Percentiles rank a stretch among this genome's conserved stretches.
These are phyloP conservation scores for Lachnellula suecica DNA, from an alignment of 2,329 filamentous ascomycete species.

Conservation along the genomic window DNA sequence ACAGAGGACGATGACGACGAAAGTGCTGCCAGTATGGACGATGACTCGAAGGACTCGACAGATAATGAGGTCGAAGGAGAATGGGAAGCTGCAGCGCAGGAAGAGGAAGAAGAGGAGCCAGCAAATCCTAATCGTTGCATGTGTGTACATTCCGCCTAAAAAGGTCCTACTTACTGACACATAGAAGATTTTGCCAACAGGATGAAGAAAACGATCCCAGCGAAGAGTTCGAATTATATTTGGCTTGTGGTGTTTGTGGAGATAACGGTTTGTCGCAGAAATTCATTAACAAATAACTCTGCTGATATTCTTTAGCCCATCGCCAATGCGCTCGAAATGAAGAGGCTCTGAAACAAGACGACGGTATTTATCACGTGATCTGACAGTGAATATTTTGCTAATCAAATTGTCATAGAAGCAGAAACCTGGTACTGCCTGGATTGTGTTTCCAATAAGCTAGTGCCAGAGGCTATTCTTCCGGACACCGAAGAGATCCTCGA, in stretches of 20 bases:
- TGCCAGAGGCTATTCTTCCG: slow-evolving; percentile 34
- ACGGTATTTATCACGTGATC: slow-evolving; percentile 52
- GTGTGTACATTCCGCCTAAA: slow-evolving; percentile 44
- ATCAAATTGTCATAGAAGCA: slow-evolving; percentile 42
- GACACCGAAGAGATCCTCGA: slow-evolving; percentile 28
- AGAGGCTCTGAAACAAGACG: slow-evolving; percentile 58
- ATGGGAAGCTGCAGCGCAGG: slow-evolving; percentile 52
- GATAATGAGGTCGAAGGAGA: slow-evolving; percentile 59
- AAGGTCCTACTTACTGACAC: slow-evolving; percentile 27
- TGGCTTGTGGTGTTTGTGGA: slow-evolving; percentile 75
- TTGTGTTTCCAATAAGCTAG: slow-evolving; percentile 46
- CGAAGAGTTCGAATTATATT: slow-evolving; percentile 76
- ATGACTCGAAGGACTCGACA: slow-evolving; percentile 54
- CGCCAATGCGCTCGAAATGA: slow-evolving; percentile 81
- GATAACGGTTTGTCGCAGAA: slow-evolving; percentile 69
- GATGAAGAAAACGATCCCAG: slow-evolving; percentile 81
- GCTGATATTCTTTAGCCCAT: slow-evolving; percentile 68
- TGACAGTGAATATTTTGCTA: slow-evolving; percentile 9
- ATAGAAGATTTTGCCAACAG: slow-evolving; percentile 74
- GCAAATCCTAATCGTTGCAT: slow-evolving; percentile 60
- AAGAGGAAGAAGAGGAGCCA: slow-evolving; percentile 54
- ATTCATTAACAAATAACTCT: slow-evolving; percentile 13
- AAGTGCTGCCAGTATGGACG: slow-evolving; percentile 24
- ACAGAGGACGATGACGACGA: slow-evolving; percentile 29
- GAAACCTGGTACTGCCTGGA: slow-evolving; percentile 61